These are phyloP conservation scores for Takashimella tepidaria DNA, from an alignment of 1,284 basidiomycete species.

Conservation along the genomic window DNA sequence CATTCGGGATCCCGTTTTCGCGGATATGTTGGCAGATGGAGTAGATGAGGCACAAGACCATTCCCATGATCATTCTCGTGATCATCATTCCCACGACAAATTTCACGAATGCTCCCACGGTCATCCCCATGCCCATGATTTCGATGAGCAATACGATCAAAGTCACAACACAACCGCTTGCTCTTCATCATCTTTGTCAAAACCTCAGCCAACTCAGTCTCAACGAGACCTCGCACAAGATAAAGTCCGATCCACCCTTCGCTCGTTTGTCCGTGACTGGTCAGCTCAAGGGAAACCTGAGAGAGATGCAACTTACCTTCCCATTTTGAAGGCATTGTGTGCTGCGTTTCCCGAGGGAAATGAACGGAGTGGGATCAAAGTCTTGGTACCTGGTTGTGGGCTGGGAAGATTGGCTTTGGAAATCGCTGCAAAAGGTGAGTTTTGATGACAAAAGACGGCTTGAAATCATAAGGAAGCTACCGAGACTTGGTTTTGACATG, in stretches of 20 bases:
- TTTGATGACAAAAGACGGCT: no score
- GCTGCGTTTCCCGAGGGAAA: constrained; percentile 54
- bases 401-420: constrained; percentile 81
- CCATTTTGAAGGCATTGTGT: constrained; percentile 69
- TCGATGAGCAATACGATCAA: constrained; percentile 29
- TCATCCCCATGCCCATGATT: constrained; percentile 1
- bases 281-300: constrained; percentile 70
- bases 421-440: constrained; percentile 67
- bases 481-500: no score
- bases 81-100: constrained; percentile 12
- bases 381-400: constrained; percentile 83
- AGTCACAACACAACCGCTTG: constrained; percentile 15
- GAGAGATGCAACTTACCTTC: constrained; percentile 69
- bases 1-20: constrained; percentile 43
- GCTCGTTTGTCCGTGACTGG: constrained; percentile 90
- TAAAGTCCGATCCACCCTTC: constrained; percentile 79
- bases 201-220: constrained; percentile 14
- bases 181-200: constrained; percentile 3
- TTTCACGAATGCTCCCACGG: constrained; percentile 5
- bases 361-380: constrained; percentile 45
- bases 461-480: no score
- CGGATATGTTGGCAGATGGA: constrained; percentile 31
- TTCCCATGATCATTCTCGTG: constrained; percentile 11
- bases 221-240: constrained; percentile 49
- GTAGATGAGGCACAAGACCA: constrained; percentile 16